These are phyloP conservation scores for Aleurites moluccanus DNA, from an alignment of 441 rosid genomes.

Conservation along the genomic window DNA sequence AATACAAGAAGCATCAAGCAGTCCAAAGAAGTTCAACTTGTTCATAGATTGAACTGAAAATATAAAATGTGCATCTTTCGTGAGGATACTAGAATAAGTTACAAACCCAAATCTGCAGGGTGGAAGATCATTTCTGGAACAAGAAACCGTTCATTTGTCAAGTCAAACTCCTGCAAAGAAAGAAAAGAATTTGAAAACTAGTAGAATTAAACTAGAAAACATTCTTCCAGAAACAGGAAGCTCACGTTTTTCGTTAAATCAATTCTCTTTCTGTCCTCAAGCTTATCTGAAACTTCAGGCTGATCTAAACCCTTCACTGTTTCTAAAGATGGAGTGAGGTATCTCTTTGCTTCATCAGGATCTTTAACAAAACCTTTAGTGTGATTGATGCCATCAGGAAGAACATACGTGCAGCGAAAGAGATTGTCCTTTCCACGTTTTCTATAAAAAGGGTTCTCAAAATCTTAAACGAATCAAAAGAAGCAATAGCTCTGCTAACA, in stretches of 20 bases:
- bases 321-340: conserved; percentile 34
- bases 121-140: conserved; percentile 94
- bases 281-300: conserved; percentile 34
- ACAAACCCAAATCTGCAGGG: conserved; percentile 91
- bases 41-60: background rate
- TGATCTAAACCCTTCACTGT: conserved; percentile 27
- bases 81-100: conserved; percentile 8
- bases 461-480: background rate
- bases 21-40: background rate
- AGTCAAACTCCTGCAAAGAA: conserved; percentile 81
- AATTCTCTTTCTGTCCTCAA: conserved; percentile 46
- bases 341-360: conserved; percentile 61
- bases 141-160: conserved; percentile 92
- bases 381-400: conserved; percentile 84
- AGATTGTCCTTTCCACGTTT: conserved; percentile 57
- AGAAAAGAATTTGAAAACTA: background rate
- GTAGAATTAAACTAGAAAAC: conserved; percentile 1
- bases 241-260: conserved; percentile 73
- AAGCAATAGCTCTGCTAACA: background rate
- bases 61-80: background rate
- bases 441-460: conserved; percentile 32
- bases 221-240: background rate
- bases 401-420: conserved; percentile 70
- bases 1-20: background rate
- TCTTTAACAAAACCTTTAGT: conserved; percentile 86